These are phyloP conservation scores for Dactylonectria estremocensis DNA, from an alignment of 2,329 filamentous ascomycete genomes.

Conservation along the genomic window DNA sequence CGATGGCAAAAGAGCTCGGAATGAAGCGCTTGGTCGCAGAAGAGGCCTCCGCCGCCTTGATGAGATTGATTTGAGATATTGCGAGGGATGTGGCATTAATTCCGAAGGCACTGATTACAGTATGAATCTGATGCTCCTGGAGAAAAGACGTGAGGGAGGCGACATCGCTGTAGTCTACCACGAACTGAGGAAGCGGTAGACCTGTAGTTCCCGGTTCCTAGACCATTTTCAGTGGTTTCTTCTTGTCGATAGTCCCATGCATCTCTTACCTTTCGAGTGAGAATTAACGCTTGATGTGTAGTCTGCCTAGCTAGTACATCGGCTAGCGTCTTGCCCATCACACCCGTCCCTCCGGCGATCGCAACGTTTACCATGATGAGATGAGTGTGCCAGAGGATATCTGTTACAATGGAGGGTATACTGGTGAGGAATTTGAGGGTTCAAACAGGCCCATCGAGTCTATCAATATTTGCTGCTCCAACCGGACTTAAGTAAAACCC, in stretches of 20 bases:
- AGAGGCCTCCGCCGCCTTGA: slow-evolving; percentile 6
- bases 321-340: slow-evolving; percentile 6
- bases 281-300: background rate
- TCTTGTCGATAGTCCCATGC: background rate
- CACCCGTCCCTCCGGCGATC: slow-evolving; percentile 15
- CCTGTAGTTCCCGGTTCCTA: background rate
- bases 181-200: slow-evolving; percentile 4
- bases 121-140: slow-evolving; percentile 1
- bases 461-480: background rate
- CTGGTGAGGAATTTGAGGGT: background rate
- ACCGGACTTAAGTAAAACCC: background rate
- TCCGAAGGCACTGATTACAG: slow-evolving; percentile 2
- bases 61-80: slow-evolving; percentile 5
- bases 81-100: slow-evolving; percentile 3
- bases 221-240: too few relatives aligned
- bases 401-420: background rate
- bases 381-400: background rate
- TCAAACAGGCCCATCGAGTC: background rate
- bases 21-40: slow-evolving; percentile 13
- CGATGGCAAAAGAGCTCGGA: slow-evolving; percentile 10
- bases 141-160: slow-evolving; percentile 1
- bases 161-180: slow-evolving; percentile 9
- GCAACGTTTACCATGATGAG: slow-evolving; percentile 12
- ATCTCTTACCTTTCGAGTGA: background rate
- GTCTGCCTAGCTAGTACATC: slow-evolving; percentile 5